A percentile compares a stretch with the other conserved stretches of the same genome.
Conservation (phyloP, 306 rosid genomes). For the Rosa lucieae region DNA sequence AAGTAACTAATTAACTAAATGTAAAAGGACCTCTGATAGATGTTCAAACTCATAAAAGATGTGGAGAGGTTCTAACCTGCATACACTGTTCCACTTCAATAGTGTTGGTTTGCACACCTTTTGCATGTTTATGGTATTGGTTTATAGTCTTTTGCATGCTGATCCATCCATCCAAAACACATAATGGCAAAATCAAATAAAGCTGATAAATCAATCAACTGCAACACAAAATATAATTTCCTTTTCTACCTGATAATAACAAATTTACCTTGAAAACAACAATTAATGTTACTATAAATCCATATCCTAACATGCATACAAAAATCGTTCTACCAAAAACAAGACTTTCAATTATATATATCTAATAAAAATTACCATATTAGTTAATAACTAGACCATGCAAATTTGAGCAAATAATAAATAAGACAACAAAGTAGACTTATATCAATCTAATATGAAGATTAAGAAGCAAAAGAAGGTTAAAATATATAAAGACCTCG, state of each 20-base stretch:
- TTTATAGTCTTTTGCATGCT: background rate
- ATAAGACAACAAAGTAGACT: background rate
- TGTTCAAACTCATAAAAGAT: constrained; percentile 8
- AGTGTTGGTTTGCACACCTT: constrained; percentile 22
- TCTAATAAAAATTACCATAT: background rate
- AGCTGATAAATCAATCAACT: background rate
- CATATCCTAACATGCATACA: background rate
- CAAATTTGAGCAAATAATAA: background rate
- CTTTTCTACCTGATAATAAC: background rate
- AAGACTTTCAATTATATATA: background rate
- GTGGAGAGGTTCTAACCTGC: constrained; percentile 46
- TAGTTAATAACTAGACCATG: background rate
- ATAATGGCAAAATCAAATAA: no score
- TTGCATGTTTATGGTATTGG: constrained; percentile 33
- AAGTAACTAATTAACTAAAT: background rate
- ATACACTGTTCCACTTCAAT: constrained; percentile 31
- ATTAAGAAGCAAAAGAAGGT: background rate
- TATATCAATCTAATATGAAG: background rate
- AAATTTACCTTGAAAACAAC: background rate
- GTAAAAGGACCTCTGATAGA: background rate
- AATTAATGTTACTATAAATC: background rate
- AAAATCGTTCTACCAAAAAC: background rate
- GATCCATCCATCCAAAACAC: no score
- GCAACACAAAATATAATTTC: background rate
- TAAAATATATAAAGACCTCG: background rate